Percentiles rank a stretch among this genome's conserved stretches.
These are phyloP conservation scores for Zoysia japonica DNA, from an alignment of 176 grass and related monocot genomes.

Conservation along the genomic window DNA sequence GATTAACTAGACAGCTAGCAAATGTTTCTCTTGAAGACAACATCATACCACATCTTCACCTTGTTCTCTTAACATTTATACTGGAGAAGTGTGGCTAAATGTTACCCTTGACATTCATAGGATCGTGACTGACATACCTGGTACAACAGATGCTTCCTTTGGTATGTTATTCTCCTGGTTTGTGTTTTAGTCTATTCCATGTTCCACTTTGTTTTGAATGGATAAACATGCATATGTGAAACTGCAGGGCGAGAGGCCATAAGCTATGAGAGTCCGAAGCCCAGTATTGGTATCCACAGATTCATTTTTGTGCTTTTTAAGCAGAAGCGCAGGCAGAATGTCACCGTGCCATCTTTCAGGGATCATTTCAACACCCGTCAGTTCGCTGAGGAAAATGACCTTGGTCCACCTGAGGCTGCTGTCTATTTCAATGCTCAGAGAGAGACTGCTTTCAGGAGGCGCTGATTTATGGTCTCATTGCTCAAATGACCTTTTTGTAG, in stretches of 20 bases:
- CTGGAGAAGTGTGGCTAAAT: conserved; percentile 30
- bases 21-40: conserved; percentile 28
- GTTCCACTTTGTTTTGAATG: conserved; percentile 18
- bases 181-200: background rate
- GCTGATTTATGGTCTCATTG: conserved; percentile 33
- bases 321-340: conserved; percentile 63
- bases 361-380: conserved; percentile 77
- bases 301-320: conserved; percentile 94
- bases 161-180: conserved; percentile 53
- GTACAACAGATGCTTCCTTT: conserved; percentile 85
- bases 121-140: conserved; percentile 94
- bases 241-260: conserved; percentile 63
- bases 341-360: conserved; percentile 49
- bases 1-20: conserved; percentile 25
- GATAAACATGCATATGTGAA: background rate
- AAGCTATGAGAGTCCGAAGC: conserved; percentile 81
- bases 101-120: conserved; percentile 50
- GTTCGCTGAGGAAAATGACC: conserved; percentile 79
- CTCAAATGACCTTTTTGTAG: too few relatives aligned
- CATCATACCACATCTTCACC: background rate
- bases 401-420: conserved; percentile 80
- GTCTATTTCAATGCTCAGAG: conserved; percentile 93
- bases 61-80: conserved; percentile 8
- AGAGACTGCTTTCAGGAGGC: conserved; percentile 82
- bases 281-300: conserved; percentile 90